Conservation (phyloP, 306 rosid species). For the Mimosa pudica region DNA sequence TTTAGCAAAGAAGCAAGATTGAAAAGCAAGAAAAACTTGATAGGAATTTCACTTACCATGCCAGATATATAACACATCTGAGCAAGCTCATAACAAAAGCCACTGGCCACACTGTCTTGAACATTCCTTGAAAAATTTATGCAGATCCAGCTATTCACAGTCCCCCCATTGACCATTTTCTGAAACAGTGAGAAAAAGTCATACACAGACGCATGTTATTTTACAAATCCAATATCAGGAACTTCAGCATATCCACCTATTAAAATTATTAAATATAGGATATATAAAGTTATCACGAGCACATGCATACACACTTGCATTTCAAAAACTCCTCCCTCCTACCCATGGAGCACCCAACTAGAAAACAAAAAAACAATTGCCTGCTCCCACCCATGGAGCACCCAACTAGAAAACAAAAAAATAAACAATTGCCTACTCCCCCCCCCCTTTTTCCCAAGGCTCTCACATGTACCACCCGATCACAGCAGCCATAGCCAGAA, state of each 20-base stretch:
- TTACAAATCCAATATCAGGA: not conserved
- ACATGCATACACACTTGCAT: not conserved
- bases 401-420: not conserved
- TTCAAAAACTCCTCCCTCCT: not conserved
- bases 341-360: not conserved
- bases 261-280: not conserved
- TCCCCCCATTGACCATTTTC: constrained; percentile 99
- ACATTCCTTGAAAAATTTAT: constrained; percentile 78
- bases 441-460: not conserved
- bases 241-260: not conserved
- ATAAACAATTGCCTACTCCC: not conserved
- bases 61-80: constrained; percentile 91
- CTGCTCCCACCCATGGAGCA: not conserved
- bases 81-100: constrained; percentile 84
- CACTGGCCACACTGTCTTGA: constrained; percentile 76
- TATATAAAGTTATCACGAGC: not conserved
- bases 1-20: not conserved
- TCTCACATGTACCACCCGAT: no score
- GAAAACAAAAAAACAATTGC: not conserved
- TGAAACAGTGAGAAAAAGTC: constrained; percentile 35
- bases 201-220: not conserved
- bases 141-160: constrained; percentile 85
- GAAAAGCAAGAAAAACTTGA: not conserved
- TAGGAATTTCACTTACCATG: constrained; percentile 58
- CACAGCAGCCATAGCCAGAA: not conserved